Conservation (phyloP, 169 alveolate genomes). For the Cytauxzoon felis region DNA sequence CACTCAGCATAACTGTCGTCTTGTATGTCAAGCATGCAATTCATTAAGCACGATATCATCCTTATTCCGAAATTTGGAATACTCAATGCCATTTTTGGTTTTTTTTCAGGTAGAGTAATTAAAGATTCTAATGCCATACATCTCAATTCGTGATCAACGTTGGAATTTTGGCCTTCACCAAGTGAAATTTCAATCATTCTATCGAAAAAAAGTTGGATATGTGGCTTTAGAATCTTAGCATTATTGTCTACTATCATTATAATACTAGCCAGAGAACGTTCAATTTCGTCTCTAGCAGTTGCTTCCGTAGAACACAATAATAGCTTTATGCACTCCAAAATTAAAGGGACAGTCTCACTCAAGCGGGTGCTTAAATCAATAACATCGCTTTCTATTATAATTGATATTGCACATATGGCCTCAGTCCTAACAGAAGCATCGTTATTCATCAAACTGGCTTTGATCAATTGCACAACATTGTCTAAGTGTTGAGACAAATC, state of each 20-base stretch:
- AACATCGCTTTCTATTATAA: constrained; percentile 63
- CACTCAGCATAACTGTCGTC: constrained; percentile 79
- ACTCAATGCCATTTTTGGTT: constrained; percentile 72
- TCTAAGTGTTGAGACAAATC: constrained; percentile 58
- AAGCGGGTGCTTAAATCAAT: constrained; percentile 47
- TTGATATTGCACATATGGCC: constrained; percentile 64
- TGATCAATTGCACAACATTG: constrained; percentile 50
- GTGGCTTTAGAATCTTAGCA: constrained; percentile 64
- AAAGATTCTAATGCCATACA: constrained; percentile 74
- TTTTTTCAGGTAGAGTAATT: constrained; percentile 68
- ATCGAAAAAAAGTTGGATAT: constrained; percentile 60
- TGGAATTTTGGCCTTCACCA: constrained; percentile 48
- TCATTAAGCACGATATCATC: constrained; percentile 65
- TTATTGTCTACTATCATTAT: constrained; percentile 71
- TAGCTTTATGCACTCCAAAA: constrained; percentile 63
- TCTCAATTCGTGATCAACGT: constrained; percentile 67
- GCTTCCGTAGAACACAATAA: constrained; percentile 62
- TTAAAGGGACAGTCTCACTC: constrained; percentile 65
- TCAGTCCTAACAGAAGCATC: constrained; percentile 68
- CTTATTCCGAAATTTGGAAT: constrained; percentile 73
- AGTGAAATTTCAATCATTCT: constrained; percentile 63
- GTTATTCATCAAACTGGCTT: constrained; percentile 57
- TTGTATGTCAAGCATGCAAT: constrained; percentile 79
- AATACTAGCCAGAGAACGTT: constrained; percentile 66
- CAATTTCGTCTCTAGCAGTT: constrained; percentile 69